Evolutionary conservation across 2,329 filamentous ascomycete genomes (phyloP).

Genomic region (Botrytis deweyae): DNA sequence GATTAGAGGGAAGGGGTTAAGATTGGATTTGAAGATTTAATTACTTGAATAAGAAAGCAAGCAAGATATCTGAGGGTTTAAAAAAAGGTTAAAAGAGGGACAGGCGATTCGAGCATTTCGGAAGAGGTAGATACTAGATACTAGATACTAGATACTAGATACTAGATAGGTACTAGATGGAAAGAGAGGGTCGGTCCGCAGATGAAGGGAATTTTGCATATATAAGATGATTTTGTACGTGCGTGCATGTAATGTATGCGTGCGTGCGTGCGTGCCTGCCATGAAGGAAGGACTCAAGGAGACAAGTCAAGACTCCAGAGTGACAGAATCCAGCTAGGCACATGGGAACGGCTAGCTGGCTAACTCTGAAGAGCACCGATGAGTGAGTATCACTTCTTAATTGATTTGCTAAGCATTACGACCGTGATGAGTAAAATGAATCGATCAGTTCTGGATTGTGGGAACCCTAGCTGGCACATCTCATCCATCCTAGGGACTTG

Average conservation of each 20-base stretch:
- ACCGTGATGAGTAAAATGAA: not conserved
- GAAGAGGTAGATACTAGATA: not conserved
- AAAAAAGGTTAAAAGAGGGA: not conserved
- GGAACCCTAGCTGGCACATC: not conserved
- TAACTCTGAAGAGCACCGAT: not conserved
- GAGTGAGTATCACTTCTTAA: not conserved
- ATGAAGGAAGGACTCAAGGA: not conserved
- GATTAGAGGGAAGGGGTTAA: not conserved
- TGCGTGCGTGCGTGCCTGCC: not conserved
- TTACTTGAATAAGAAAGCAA: not conserved
- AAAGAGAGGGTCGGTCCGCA: not conserved
- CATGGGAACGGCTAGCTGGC: not conserved
- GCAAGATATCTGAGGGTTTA: not conserved
- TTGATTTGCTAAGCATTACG: slow-evolving; percentile 9
- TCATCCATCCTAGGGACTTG: not conserved
- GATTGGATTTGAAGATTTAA: not conserved
- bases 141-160: too few species aligned
- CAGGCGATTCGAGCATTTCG: not conserved
- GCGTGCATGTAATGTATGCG: too few species aligned
- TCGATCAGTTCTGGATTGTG: not conserved
- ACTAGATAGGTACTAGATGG: not conserved
- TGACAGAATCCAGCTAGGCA: not conserved
- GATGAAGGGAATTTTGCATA: slow-evolving; percentile 4
- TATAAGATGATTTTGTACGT: not conserved
- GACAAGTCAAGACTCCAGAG: not conserved